Evolutionary conservation across 371 early-diverging fungal genomes (phyloP), one percentile per base, ranked within the genome.

Genomic region (Mucor mucedo): DNA sequence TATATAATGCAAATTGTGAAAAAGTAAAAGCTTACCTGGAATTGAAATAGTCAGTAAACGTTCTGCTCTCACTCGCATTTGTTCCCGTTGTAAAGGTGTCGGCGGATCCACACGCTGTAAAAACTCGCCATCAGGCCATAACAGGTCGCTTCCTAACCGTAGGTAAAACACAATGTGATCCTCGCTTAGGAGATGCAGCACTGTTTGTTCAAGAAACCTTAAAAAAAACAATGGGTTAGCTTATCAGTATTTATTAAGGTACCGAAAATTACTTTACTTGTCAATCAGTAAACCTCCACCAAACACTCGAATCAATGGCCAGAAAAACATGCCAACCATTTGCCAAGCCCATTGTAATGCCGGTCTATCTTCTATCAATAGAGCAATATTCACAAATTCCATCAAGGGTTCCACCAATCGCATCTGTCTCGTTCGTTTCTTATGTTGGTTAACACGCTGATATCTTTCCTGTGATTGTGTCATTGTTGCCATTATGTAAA

Each of bases 91-190:
- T 9, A 70, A 47, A 10, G 68, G 66, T 3, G 78, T 77, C 1
- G 71, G 65, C 10, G 77, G 65, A 28, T 77, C 69, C 32, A 65
- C 60, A 64, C 79, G 56, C 44, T 77, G 63, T 56, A 87, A 13
- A 68, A 82, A 66, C n/a, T 68, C 53, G 40, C 84, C 82, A 38
- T 82, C 79, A 1, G 87, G 85, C 87, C 87, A 87, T 52, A 87
- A 55, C 14, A 85, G 66, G 28, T 84, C 77, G 9, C 84, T 75
- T 1, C 85, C 87, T 5, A 82, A 70, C 30, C 83, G 77, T 1
- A 87, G 66, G 42, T 87, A 87, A 55, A 75, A 80, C 9, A 85
- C 82, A 10, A 87, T 53, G 16, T 75, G 81, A 14, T 78, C 78
- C 62, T 87, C 87, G 39, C 83, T 83, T n/a, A 87, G 68, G 7